Percentiles rank a stretch among this genome's conserved stretches.
phyloP scores from a whole-genome alignment of 495 filamentous ascomycete genomes.

The Aspergillus taichungensis region DNA sequence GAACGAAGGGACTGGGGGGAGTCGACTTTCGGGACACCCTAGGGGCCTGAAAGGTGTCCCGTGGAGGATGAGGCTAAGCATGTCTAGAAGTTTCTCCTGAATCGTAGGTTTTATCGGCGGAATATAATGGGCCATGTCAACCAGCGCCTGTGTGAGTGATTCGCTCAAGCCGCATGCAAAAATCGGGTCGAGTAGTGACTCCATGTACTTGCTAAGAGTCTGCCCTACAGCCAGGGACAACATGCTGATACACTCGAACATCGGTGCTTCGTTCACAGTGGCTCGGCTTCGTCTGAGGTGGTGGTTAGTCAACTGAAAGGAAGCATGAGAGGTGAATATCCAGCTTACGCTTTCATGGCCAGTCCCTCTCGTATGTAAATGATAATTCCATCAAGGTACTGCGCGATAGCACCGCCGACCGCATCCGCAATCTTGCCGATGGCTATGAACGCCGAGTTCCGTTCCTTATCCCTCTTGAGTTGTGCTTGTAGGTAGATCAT shows the following conservation, averaged over 20 bases:
- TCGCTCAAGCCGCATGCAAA: slow-evolving; percentile 92
- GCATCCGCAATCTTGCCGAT: slow-evolving; percentile 96
- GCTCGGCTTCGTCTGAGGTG: slow-evolving; percentile 52
- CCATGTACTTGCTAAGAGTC: slow-evolving; percentile 96
- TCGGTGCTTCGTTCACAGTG: slow-evolving; percentile 71
- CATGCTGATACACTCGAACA: slow-evolving; percentile 97
- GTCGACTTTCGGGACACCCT: slow-evolving; percentile 70
- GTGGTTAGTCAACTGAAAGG: slow-evolving; percentile 1
- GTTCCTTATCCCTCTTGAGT: slow-evolving; percentile 90
- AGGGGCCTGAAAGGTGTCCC: slow-evolving; percentile 86
- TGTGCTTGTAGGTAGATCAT: slow-evolving; percentile 94
- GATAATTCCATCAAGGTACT: slow-evolving; percentile 88
- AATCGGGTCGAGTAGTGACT: slow-evolving; percentile 87
- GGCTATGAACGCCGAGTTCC: slow-evolving; percentile 85
- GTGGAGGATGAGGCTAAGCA: slow-evolving; percentile 88
- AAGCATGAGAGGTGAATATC: too few species aligned
- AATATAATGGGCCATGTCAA: slow-evolving; percentile 98
- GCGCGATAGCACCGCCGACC: slow-evolving; percentile 84
- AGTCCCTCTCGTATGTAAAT: slow-evolving; percentile 87
- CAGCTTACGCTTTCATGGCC: slow-evolving; percentile 58
- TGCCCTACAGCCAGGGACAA: slow-evolving; percentile 91
- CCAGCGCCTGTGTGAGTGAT: slow-evolving; percentile 85
- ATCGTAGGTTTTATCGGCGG: slow-evolving; percentile 87
- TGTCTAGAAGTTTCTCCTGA: slow-evolving; percentile 86
- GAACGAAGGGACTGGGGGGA: slow-evolving; percentile 61